Conservation (phyloP, 108 stramenopile genomes). For the Nitzschia sp. region DNA sequence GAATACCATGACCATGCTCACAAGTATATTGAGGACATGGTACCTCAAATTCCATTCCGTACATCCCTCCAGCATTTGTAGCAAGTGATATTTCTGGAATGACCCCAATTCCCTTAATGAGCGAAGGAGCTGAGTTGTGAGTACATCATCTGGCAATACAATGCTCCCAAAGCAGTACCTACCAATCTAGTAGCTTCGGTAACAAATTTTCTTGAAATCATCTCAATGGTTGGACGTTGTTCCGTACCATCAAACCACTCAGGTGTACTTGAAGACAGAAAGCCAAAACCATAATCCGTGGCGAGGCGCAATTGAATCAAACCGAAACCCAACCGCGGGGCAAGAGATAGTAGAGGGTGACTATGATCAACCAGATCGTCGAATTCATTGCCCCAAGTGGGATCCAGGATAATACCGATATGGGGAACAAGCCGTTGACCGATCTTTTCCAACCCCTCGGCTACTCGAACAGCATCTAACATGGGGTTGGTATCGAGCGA, state of each 20-base stretch:
- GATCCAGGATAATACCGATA: conserved; percentile 28
- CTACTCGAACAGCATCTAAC: too few relatives aligned
- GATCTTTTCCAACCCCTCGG: neutral
- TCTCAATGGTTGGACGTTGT: neutral
- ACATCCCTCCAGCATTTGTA: conserved; percentile 33
- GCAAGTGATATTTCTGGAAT: conserved; percentile 43
- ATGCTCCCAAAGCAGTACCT: neutral
- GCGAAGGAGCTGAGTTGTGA: neutral
- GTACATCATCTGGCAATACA: neutral
- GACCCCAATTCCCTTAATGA: conserved; percentile 21
- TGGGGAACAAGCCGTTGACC: conserved; percentile 2
- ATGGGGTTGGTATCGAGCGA: too few relatives aligned
- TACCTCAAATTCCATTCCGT: conserved; percentile 17
- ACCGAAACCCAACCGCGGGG: conserved; percentile 26
- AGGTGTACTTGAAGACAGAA: neutral
- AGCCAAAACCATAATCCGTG: conserved; percentile 22
- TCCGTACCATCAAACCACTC: neutral
- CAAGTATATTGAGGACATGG: conserved; percentile 30
- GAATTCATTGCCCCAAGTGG: neutral
- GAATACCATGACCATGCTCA: conserved; percentile 15
- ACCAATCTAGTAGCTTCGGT: conserved; percentile 7
- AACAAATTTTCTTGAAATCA: neutral
- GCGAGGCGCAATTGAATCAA: conserved; percentile 32
- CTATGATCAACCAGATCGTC: neutral
- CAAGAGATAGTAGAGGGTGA: neutral